Conservation (phyloP, 2,329 filamentous ascomycete genomes). For the Nakataea oryzae region DNA sequence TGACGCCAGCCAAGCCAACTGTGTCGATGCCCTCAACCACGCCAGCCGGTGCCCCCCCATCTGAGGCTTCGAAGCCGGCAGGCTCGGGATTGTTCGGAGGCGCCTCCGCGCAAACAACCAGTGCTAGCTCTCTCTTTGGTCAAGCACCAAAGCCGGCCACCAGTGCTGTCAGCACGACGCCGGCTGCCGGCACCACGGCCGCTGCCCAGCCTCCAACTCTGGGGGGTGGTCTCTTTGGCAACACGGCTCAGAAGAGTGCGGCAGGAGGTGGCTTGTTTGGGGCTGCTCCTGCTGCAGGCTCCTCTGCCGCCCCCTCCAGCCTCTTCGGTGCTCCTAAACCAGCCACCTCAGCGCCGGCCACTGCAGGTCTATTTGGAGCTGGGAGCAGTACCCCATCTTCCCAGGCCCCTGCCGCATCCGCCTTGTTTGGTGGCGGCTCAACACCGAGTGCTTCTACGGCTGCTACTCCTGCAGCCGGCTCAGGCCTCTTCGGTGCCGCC, state of each 20-base stretch:
- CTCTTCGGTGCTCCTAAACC: background rate
- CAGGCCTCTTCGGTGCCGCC: conserved; percentile 1
- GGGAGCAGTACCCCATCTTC: background rate
- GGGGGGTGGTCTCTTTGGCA: conserved; percentile 1
- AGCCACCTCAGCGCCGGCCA: background rate
- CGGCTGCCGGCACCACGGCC: background rate
- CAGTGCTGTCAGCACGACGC: background rate
- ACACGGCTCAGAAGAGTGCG: background rate
- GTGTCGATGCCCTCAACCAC: conserved; percentile 41
- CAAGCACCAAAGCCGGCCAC: background rate
- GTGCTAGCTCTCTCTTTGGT: background rate
- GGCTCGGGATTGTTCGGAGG: conserved; percentile 7
- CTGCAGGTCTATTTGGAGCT: background rate
- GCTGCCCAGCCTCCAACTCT: background rate
- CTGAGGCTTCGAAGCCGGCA: conserved; percentile 17
- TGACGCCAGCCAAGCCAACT: conserved; percentile 36
- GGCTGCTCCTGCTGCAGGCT: background rate
- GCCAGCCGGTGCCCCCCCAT: conserved; percentile 43
- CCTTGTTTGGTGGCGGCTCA: conserved; percentile 5
- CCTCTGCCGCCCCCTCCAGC: background rate
- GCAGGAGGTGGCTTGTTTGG: background rate
- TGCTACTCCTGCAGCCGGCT: background rate
- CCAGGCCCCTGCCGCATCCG: background rate
- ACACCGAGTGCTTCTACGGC: background rate
- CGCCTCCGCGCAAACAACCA: background rate